Base-by-base conservation (phyloP, 2,329 filamentous ascomycete species). In the Xylariaceae sp. region DNA sequence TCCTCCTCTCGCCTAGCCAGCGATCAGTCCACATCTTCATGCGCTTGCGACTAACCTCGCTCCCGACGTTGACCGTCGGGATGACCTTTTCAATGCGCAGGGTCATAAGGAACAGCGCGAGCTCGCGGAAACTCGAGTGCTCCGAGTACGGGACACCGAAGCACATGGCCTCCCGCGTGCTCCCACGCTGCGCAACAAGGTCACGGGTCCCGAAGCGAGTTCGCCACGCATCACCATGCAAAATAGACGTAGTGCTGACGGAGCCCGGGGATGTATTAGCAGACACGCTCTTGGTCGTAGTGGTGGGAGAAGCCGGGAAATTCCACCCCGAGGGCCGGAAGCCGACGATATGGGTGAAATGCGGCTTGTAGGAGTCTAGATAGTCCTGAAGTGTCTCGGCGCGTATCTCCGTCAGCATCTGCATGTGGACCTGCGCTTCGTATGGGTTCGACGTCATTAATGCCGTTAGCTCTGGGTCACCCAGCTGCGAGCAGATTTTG, bases 351-450 rank as follows among this genome's bases (percentile, higher is more conserved):
- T 89, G 86, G 11, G 84, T 84, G 70, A 97, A 99, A 62, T 89
- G 85, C 5, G 88, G 86, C 59, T 86, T 87, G 73, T 90, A 88
- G 37, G 81, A 79, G 64, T 86, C 83, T 4, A 97, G 80, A 65
- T 99, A 99, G 57, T 96, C 91, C 60, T 89, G 85, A 1, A 99
- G 78, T 0, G 92, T 96, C 62, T 96, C 91, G 35, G 91, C 85
- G 30, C 91, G 86, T 62, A 99, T 91, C 70, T 97, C 92, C 78
- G 94, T 94, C 7, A 99, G 78, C 65, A 88, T 91, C 64, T 96
- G 95, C 91, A 99, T 96, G 72, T 99, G 94, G 0, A 99, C 91
- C 71, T 97, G 92, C 0, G 94, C 94, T 64, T 89, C 88, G 27
- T 80, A 74, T 0, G 94, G 91, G 67, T 96, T 76, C 6, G 79